Base-by-base conservation (phyloP, 2,329 filamentous ascomycete genomes). In the Fusarium tricinctum region DNA sequence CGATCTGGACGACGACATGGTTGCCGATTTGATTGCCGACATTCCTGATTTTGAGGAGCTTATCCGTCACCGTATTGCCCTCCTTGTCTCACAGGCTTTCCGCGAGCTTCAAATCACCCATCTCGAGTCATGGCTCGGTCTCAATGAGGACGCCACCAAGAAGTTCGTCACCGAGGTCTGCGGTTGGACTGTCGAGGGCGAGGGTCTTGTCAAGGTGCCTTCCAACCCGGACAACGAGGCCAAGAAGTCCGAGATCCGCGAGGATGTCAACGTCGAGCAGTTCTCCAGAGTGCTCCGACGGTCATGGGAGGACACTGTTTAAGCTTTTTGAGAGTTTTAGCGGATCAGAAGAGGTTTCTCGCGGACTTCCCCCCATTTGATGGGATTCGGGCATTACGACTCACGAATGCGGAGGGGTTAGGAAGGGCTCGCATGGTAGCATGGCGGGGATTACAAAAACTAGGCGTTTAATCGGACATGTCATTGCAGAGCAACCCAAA, bases 201-300 rank as follows among this genome's bases (percentile, higher is more conserved):
- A 84, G 54, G 84, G 86, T 33, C 76, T 83, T 43, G 90, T 97
- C 68, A 88, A 88, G 79, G 88, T 99, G 58, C 96, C 96, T 57
- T 85, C 91, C 76, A 99, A 99, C 84, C 92, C 96, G 77, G 96
- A 99, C 82, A 97, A 97, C 80, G 95, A 98, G 88, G 96, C 94
- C 44, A 93, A 97, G 85, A 96, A 96, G 81, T 91, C 94, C 40
- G 92, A 97, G 80, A 97, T 97, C 76, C 89, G 94, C 75, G 96
- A 99, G 85, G 94, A 96, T 71, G 96, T 99, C 77, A 93, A 92
- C 81, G 91, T 97, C 63, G 92, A 96, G 73, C 93, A 93, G 84
- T 94, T 94, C 80, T 84, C 88, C 52, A 86, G 93, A 72, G 89
- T 97, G 66, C 89, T 97, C 68, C 87, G 91, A 80, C 87, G 94